Base-by-base conservation (phyloP, 306 rosid genomes). In the Cucurbita argyrosperma region DNA sequence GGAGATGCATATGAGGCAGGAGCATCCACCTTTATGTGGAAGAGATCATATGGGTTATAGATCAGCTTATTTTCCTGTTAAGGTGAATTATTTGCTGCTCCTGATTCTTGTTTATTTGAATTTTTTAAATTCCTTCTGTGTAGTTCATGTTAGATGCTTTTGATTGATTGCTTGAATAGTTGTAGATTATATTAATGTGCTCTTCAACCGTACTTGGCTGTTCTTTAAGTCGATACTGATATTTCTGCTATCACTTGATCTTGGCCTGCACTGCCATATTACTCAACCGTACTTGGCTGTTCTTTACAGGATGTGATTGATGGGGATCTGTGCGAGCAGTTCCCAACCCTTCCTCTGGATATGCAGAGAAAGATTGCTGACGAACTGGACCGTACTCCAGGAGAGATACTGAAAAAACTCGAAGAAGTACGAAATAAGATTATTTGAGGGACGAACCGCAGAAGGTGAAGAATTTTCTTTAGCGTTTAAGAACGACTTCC, bases 1-100 rank as follows among this genome's bases (percentile, higher is more conserved):
- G 90, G 98, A 90, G 90, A 94, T 94, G 98, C 90, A 90, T 78
- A 5, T 94, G 92, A 94, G 98, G 85, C 98, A 94, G 88, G 97
- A 94, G 65, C 84, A 90, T 82, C 97, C 96, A 1, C 97, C 98
- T 73, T 82, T 94, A 83, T 94, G 98, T 57, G 97, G 97, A 57
- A 90, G 98, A 85, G 98, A 94, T 80, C 98, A 94, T 84, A 94
- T 94, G 97, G 96, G 88, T 77, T 94, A 86, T 76, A 84, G 98
- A 84, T 94, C 98, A 71, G 92, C 98, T 40, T 94, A 94, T 74
- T 94, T 94, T 80, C 98, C 98, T 7, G 95, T 90, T 45, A 94
- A 94, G 97, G 98, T 90, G 86, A 80, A 12, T 47, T 69, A 10
- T 3, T 0, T 5, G 39, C 59, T 52, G 50, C 74, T 56, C 8